Evolutionary conservation across 768 basidiomycete genomes (phyloP).

Genomic region (Russula dissimulans): DNA sequence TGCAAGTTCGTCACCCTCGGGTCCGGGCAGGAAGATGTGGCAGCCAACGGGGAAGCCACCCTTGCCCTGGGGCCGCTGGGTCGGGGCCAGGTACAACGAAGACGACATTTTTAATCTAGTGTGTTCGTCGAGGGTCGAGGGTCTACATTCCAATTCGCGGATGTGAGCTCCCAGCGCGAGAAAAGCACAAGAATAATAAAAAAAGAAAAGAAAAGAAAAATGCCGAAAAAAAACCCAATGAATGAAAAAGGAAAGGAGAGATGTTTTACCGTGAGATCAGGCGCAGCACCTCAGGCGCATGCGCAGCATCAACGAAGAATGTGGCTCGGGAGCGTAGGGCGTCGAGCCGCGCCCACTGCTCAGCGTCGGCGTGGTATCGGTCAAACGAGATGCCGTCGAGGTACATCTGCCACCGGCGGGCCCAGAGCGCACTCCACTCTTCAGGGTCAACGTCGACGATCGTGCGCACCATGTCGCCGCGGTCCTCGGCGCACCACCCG

Average conservation of each 20-base stretch:
- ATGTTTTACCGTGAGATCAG: slow-evolving; percentile 10
- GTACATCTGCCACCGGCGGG: slow-evolving; percentile 19
- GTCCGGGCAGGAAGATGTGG: slow-evolving; percentile 10
- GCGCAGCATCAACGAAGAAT: slow-evolving; percentile 14
- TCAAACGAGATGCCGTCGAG: slow-evolving; percentile 10
- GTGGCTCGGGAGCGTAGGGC: slow-evolving; percentile 1
- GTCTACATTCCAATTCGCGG: not conserved
- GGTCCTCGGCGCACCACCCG: slow-evolving; percentile 14
- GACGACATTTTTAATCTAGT: slow-evolving; percentile 6
- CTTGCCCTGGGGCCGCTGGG: not conserved
- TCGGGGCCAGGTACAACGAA: not conserved
- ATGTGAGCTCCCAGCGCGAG: not conserved
- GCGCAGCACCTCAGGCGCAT: slow-evolving; percentile 13
- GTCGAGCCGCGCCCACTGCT: slow-evolving; percentile 17
- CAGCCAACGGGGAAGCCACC: slow-evolving; percentile 7
- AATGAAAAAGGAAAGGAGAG: not conserved
- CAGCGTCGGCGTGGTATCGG: slow-evolving; percentile 8
- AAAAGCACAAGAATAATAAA: too few species aligned
- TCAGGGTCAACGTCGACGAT: slow-evolving; percentile 17
- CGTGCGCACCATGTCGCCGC: slow-evolving; percentile 13
- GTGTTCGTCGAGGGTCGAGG: slow-evolving; percentile 13
- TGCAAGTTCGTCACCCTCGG: slow-evolving; percentile 14
- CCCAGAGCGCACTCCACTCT: slow-evolving; percentile 15
- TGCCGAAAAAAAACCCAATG: not conserved
- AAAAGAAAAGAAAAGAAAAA: too few species aligned